Percentiles rank a stretch among this genome's conserved stretches.
Conservation (phyloP, 2,329 filamentous ascomycete genomes). For the Penicillium sp. region DNA sequence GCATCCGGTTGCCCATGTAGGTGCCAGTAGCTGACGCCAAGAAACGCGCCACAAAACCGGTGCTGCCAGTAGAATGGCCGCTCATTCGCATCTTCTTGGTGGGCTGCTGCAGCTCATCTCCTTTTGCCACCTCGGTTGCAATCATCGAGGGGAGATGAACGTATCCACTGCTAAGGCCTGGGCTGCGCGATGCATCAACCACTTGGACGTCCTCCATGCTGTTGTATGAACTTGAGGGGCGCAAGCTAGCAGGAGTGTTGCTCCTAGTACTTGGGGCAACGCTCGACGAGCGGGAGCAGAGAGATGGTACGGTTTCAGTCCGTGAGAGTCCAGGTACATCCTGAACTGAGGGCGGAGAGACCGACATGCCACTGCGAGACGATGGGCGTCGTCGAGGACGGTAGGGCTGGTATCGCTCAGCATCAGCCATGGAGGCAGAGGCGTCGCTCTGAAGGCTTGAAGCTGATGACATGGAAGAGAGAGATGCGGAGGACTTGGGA, state of each 20-base stretch:
- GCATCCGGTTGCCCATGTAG: slow-evolving; percentile 46
- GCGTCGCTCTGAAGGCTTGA: slow-evolving; percentile 21
- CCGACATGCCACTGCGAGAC: slow-evolving; percentile 42
- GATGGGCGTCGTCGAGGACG: slow-evolving; percentile 34
- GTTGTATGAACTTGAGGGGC: slow-evolving; percentile 43
- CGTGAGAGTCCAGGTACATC: slow-evolving; percentile 51
- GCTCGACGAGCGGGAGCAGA: slow-evolving; percentile 51
- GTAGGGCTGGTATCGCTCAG: slow-evolving; percentile 44
- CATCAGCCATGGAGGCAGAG: slow-evolving; percentile 38
- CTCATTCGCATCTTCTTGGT: slow-evolving; percentile 48
- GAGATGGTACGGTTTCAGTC: slow-evolving; percentile 45
- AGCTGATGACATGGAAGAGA: slow-evolving; percentile 27
- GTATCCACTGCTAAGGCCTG: slow-evolving; percentile 42
- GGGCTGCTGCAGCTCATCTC: slow-evolving; percentile 44
- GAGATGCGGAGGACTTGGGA: slow-evolving; percentile 32
- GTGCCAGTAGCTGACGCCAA: slow-evolving; percentile 48
- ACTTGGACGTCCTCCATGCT: slow-evolving; percentile 39
- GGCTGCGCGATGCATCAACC: slow-evolving; percentile 40
- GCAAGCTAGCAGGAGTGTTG: slow-evolving; percentile 47
- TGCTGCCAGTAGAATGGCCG: slow-evolving; percentile 30
- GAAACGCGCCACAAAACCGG: slow-evolving; percentile 49
- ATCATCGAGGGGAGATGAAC: slow-evolving; percentile 35
- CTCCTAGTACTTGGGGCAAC: slow-evolving; percentile 49
- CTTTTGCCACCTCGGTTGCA: slow-evolving; percentile 33
- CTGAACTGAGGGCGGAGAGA: slow-evolving; percentile 50